A percentile compares a stretch with the other conserved stretches of the same genome.
Conservation (phyloP, 805 yeast genomes). For the Kurtzmaniella fragi region DNA sequence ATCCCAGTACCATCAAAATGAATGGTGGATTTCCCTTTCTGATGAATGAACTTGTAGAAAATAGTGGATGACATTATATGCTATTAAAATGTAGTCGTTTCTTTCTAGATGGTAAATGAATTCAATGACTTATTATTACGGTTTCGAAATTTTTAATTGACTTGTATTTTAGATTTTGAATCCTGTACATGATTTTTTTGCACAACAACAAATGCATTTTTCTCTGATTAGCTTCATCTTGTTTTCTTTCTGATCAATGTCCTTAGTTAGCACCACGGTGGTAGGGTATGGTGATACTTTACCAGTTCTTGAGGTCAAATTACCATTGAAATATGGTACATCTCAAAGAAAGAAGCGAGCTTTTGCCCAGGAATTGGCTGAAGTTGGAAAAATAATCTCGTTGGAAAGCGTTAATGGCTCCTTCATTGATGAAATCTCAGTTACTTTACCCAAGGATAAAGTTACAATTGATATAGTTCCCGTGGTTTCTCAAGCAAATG, state of each 20-base stretch:
- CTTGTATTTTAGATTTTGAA: too few relatives aligned
- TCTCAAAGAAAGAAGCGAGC: conserved; percentile 13
- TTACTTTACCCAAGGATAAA: conserved; percentile 25
- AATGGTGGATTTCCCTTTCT: conserved; percentile 70
- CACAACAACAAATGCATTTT: too few relatives aligned
- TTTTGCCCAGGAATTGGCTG: conserved; percentile 15
- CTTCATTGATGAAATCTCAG: conserved; percentile 23
- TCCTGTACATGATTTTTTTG: too few relatives aligned
- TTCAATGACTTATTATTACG: too few relatives aligned
- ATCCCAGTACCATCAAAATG: conserved; percentile 95
- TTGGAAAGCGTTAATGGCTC: conserved; percentile 14
- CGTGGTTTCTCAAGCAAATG: conserved; percentile 25
- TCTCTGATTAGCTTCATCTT: too few relatives aligned
- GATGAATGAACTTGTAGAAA: conserved; percentile 82
- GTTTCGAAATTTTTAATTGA: too few relatives aligned
- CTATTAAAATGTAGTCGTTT: background rate
- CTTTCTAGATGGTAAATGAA: background rate
- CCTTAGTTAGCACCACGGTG: conserved; percentile 9
- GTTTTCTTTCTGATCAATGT: too few relatives aligned
- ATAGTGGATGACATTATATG: conserved; percentile 74
- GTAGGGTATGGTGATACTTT: conserved; percentile 15
- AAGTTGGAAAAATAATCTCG: conserved; percentile 19
- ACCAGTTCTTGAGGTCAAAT: conserved; percentile 11
- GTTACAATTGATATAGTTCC: conserved; percentile 36
- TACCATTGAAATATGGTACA: conserved; percentile 20